Evolutionary conservation across 116 monocot genomes (phyloP).

Genomic region (Posidonia oceanica): DNA sequence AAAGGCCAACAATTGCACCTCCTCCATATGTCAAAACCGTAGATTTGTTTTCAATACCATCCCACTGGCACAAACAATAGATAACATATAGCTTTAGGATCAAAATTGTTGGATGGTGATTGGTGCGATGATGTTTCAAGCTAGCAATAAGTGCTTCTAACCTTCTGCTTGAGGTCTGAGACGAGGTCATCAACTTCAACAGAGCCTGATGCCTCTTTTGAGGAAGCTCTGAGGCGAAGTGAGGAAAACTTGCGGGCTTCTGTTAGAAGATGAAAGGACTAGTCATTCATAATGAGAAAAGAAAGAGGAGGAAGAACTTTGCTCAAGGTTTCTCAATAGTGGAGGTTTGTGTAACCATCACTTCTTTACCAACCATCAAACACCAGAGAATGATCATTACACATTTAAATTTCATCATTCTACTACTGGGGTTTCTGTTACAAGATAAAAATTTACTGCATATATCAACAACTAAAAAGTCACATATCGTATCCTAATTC

Average conservation of each 20-base stretch:
- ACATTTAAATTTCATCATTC: too few relatives aligned
- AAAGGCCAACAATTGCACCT: slow-evolving; percentile 73
- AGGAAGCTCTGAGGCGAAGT: slow-evolving; percentile 38
- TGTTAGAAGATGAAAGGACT: slow-evolving; percentile 7
- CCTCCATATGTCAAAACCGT: slow-evolving; percentile 80
- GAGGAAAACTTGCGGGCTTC: slow-evolving; percentile 43
- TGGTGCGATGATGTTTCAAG: too few relatives aligned
- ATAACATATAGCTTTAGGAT: background rate
- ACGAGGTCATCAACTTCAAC: slow-evolving; percentile 51
- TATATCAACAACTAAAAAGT: too few relatives aligned
- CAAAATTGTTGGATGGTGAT: background rate
- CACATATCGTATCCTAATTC: too few relatives aligned
- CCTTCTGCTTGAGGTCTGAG: slow-evolving; percentile 75
- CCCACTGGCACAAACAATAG: slow-evolving; percentile 48
- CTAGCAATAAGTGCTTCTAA: background rate
- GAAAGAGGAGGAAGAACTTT: background rate
- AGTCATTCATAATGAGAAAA: background rate
- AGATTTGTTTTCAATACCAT: slow-evolving; percentile 82
- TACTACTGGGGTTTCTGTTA: too few relatives aligned
- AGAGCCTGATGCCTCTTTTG: slow-evolving; percentile 45
- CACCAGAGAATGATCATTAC: too few relatives aligned
- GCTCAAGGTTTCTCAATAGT: background rate
- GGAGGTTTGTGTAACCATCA: background rate
- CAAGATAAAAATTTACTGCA: too few relatives aligned
- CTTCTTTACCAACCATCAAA: background rate